Base-by-base conservation (phyloP, 768 basidiomycete genomes). In the Boletus rubropictus region DNA sequence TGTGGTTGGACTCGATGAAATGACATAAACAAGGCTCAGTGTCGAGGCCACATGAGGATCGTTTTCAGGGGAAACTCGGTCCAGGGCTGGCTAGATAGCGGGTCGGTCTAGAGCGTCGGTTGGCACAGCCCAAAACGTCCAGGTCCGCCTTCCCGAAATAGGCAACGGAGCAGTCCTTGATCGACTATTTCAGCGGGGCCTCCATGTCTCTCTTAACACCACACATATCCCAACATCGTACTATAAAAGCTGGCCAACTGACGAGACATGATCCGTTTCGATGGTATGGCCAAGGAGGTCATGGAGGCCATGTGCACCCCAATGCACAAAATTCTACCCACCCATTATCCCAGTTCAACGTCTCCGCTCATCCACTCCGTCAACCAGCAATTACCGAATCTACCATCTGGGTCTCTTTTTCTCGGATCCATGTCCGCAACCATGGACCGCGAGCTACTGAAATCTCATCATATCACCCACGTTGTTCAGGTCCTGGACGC, bases 221-320 rank as follows among this genome's bases (percentile, higher is more conserved):
- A 41, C 43, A 15, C 48, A 11, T 32, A 52, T 38, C 38, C 17
- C 18, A 33, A 25, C 39, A 1, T 46, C 49, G 42, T 7, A 25
- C 39, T 7, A 46, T 56, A 44, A 45, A 40, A 37, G 24, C 29
- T n/a, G 33, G 39, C n/a, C n/a, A n/a, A n/a, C n/a, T n/a, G n/a
- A n/a, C n/a, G n/a, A n/a, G n/a, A 49, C 24, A 88, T 88, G 86
- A 88, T 89, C 61, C 80, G 85, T 44, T 87, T 88, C 73, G 85
- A 88, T 63, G 77, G 73, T 46, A 70, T 88, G 51, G 74, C 85
- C 11, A 78, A 80, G 24, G 86, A 87, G 57, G 83, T 88, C 40
- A 80, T 84, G 75, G 82, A 86, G 63, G 82, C 86, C 7, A 86
- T 89, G 81, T 87, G 85, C 69, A 89, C 86, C 0, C 86, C 86